Evolutionary conservation across 225 moss, liverwort and hornwort genomes (phyloP).

Genomic region (Thuidium tamariscinum): DNA sequence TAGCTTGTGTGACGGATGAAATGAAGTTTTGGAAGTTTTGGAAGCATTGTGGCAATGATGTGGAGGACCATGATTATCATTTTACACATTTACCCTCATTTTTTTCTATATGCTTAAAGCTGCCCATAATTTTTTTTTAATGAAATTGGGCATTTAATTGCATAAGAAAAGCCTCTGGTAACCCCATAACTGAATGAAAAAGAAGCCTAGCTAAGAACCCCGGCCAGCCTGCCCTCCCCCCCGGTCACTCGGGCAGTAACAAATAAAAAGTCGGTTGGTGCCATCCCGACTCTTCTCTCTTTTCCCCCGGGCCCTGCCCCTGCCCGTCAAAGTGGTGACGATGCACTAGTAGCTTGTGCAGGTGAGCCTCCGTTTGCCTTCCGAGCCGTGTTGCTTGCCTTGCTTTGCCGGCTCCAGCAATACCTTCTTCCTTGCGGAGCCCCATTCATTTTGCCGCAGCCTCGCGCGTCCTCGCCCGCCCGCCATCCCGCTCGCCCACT

Average conservation of each 20-base stretch:
- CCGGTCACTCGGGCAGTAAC: not conserved
- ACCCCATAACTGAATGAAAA: not conserved
- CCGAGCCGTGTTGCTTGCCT: not conserved
- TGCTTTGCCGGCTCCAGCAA: not conserved
- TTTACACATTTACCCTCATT: no score
- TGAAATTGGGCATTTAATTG: no score
- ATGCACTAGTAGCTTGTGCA: not conserved
- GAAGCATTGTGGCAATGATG: no score
- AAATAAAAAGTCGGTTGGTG: not conserved
- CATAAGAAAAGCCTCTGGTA: no score
- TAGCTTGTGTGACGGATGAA: no score
- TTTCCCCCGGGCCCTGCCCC: not conserved
- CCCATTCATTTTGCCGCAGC: not conserved
- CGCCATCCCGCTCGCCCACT: not conserved
- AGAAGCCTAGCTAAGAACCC: not conserved
- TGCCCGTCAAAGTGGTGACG: not conserved
- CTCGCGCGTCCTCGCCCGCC: not conserved
- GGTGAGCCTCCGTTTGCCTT: not conserved
- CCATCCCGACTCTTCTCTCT: not conserved
- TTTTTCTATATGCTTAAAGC: no score
- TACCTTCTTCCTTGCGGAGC: not conserved
- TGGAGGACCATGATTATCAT: no score
- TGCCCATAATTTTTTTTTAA: no score
- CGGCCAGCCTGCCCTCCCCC: not conserved
- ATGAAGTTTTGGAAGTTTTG: no score